Evolutionary conservation across 2,329 filamentous ascomycete genomes (phyloP).

Genomic region (Fusarium algeriense): DNA sequence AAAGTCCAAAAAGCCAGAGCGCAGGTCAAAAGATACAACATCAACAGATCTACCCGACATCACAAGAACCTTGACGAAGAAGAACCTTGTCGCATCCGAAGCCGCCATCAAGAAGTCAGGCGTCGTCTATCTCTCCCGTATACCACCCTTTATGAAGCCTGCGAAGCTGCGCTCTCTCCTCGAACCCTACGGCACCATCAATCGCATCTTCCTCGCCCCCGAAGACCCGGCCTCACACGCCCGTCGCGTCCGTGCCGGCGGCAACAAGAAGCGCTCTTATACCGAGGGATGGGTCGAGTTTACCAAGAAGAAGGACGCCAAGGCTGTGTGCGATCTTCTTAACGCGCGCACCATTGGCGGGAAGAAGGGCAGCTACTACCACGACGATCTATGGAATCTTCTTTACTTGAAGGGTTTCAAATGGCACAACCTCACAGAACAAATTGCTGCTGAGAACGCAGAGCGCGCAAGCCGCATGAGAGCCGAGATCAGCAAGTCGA

Average conservation of each 20-base stretch:
- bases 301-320: conserved; percentile 79
- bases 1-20: conserved; percentile 38
- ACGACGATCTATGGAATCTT: conserved; percentile 88
- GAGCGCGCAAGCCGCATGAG: conserved; percentile 81
- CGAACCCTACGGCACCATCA: conserved; percentile 79
- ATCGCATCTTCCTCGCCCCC: conserved; percentile 82
- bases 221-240: conserved; percentile 77
- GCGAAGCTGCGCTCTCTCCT: conserved; percentile 80
- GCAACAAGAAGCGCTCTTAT: conserved; percentile 86
- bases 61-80: conserved; percentile 70
- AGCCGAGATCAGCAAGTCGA: conserved; percentile 80
- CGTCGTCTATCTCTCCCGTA: conserved; percentile 84
- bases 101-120: conserved; percentile 78
- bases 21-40: conserved; percentile 47
- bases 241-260: conserved; percentile 76
- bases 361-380: conserved; percentile 85
- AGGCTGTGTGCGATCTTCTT: conserved; percentile 78
- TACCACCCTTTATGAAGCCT: conserved; percentile 91
- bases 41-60: conserved; percentile 59
- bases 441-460: conserved; percentile 85
- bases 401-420: conserved; percentile 87
- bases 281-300: conserved; percentile 92
- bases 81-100: conserved; percentile 75
- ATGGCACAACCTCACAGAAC: conserved; percentile 80
- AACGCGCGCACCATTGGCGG: conserved; percentile 85